phyloP scores from a whole-genome alignment of 2,329 filamentous ascomycete genomes.

The Alternaria ventricosa region DNA sequence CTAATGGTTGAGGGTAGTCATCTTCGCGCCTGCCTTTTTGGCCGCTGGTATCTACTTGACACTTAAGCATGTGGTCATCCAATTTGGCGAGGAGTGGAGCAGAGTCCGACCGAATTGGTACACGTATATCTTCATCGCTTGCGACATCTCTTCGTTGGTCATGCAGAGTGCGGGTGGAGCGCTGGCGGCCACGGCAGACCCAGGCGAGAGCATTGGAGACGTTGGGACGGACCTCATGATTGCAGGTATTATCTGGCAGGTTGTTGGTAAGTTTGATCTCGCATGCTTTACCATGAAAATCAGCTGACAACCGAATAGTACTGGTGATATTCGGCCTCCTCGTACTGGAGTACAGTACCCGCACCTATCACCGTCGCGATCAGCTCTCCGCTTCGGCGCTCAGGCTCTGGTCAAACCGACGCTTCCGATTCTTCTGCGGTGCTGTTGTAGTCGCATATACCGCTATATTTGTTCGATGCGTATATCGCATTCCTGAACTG shows the following conservation, averaged over 20 bases:
- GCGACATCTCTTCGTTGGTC: conserved; percentile 62
- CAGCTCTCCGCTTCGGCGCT: conserved; percentile 16
- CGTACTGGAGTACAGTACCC: conserved; percentile 43
- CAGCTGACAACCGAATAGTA: conserved; percentile 27
- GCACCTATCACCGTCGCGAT: conserved; percentile 26
- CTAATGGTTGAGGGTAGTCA: conserved; percentile 39
- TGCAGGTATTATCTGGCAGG: conserved; percentile 63
- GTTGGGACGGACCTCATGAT: conserved; percentile 63
- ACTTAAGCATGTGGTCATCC: conserved; percentile 61
- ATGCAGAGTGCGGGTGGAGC: conserved; percentile 64
- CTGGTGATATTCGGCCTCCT: conserved; percentile 54
- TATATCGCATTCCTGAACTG: conserved; percentile 57
- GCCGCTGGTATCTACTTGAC: conserved; percentile 62
- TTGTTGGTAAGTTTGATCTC: conserved; percentile 50
- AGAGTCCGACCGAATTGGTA: conserved; percentile 50
- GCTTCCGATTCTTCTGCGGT: conserved; percentile 30
- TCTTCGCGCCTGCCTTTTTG: conserved; percentile 64
- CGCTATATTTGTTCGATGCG: conserved; percentile 54
- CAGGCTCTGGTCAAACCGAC: conserved; percentile 12
- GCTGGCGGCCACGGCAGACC: conserved; percentile 58
- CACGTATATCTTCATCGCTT: conserved; percentile 64
- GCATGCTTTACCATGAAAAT: conserved; percentile 16
- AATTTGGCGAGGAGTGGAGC: conserved; percentile 53
- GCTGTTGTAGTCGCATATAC: conserved; percentile 49
- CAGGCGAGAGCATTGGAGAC: conserved; percentile 42